Conservation (phyloP, 176 grass and related monocot genomes). For the Chrysopogon serrulatus region DNA sequence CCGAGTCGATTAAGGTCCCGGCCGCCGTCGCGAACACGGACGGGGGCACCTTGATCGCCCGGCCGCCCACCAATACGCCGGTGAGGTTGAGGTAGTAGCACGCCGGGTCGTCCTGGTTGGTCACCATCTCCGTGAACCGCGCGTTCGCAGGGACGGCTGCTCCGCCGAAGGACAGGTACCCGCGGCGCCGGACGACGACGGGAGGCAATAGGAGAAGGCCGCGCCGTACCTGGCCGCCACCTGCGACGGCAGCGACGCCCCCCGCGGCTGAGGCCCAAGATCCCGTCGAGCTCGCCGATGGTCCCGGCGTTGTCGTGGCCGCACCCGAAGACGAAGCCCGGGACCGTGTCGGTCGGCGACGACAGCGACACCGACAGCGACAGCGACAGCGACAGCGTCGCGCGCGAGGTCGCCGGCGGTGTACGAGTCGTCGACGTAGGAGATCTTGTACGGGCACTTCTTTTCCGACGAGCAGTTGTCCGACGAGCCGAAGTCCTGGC, state of each 20-base stretch:
- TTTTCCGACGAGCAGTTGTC: constrained; percentile 12
- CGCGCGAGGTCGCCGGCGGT: no score
- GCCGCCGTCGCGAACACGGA: constrained; percentile 22
- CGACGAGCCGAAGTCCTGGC: constrained; percentile 15
- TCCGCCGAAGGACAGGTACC: constrained; percentile 47
- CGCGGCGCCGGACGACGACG: constrained; percentile 32
- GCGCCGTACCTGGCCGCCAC: constrained; percentile 28
- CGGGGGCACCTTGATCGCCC: neutral
- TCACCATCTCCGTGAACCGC: constrained; percentile 46
- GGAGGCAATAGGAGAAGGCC: constrained; percentile 83
- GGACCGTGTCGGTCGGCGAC: no score
- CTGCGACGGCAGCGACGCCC: constrained; percentile 54
- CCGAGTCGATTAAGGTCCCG: constrained; percentile 54
- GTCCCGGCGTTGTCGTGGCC: constrained; percentile 27
- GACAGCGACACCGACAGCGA: no score
- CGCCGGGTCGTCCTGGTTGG: neutral
- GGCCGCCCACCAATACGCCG: constrained; percentile 46
- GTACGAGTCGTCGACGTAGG: no score
- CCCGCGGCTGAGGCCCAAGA: constrained; percentile 55
- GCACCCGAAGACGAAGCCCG: constrained; percentile 85
- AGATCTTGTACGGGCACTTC: no score
- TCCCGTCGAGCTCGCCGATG: constrained; percentile 49
- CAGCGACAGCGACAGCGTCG: no score
- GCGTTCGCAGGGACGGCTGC: neutral
- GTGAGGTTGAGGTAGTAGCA: constrained; percentile 58